These are phyloP conservation scores for Neoarthrinium moseri DNA, from an alignment of 2,329 filamentous ascomycete species.

Conservation along the genomic window DNA sequence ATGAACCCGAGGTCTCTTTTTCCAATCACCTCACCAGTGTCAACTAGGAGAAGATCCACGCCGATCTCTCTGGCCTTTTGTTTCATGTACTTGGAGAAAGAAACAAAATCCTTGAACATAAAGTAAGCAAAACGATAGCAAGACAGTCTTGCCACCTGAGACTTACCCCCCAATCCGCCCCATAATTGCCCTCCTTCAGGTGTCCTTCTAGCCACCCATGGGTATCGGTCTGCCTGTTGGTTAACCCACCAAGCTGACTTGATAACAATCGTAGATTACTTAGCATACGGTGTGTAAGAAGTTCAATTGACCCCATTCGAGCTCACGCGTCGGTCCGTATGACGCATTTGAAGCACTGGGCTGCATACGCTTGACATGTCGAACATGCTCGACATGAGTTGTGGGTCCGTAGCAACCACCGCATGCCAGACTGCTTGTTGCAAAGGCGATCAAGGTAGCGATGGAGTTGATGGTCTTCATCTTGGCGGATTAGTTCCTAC, in stretches of 20 bases:
- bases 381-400: constrained; percentile 42
- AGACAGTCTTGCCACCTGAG: not conserved
- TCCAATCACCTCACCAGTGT: constrained; percentile 54
- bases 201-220: constrained; percentile 62
- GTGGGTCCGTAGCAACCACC: constrained; percentile 40
- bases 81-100: constrained; percentile 60
- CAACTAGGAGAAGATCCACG: constrained; percentile 59
- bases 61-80: constrained; percentile 53
- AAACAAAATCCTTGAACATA: constrained; percentile 50
- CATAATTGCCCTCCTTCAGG: constrained; percentile 61
- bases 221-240: constrained; percentile 47
- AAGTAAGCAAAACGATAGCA: no score
- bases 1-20: no score
- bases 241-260: constrained; percentile 4
- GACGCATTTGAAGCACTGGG: constrained; percentile 41
- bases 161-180: constrained; percentile 58
- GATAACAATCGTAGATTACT: not conserved
- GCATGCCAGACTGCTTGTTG: constrained; percentile 32
- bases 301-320: constrained; percentile 65
- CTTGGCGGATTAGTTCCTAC: not conserved
- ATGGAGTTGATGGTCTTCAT: constrained; percentile 2
- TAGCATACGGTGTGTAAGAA: constrained; percentile 52
- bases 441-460: constrained; percentile 1
- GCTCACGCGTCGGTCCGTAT: constrained; percentile 39
- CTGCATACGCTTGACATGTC: constrained; percentile 48